Percentiles rank a stretch among this genome's conserved stretches.
Conservation (phyloP, 768 basidiomycete genomes). For the Chalciporus piperatus region DNA sequence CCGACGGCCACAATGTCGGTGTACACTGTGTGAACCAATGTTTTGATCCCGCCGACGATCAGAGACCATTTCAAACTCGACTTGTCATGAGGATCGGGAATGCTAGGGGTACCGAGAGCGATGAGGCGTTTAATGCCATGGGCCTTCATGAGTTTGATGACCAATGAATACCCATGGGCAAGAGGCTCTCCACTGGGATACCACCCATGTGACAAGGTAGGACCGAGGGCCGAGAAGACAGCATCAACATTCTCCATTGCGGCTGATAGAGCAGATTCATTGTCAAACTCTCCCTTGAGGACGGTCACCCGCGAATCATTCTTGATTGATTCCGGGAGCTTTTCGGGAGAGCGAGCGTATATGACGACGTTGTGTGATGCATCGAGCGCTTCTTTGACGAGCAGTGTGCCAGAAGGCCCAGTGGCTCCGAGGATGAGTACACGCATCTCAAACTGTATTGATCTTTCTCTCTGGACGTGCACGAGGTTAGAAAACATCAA, state of each 20-base stretch:
- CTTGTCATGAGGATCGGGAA: constrained; percentile 58
- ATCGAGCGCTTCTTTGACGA: constrained; percentile 54
- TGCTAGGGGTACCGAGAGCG: constrained; percentile 64
- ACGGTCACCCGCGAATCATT: constrained; percentile 45
- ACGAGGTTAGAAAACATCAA: too few species aligned
- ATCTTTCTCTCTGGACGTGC: background rate
- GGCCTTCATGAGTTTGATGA: constrained; percentile 57
- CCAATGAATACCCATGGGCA: constrained; percentile 52
- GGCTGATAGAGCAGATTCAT: constrained; percentile 45
- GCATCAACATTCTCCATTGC: constrained; percentile 59
- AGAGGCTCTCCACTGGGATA: constrained; percentile 53
- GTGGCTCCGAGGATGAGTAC: constrained; percentile 71
- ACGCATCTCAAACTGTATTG: constrained; percentile 35
- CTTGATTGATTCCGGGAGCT: constrained; percentile 51
- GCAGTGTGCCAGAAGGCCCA: constrained; percentile 54
- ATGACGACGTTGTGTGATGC: constrained; percentile 49
- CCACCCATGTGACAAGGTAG: constrained; percentile 36
- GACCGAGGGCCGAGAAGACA: constrained; percentile 68
- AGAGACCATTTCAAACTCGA: constrained; percentile 39
- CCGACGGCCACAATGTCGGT: constrained; percentile 67
- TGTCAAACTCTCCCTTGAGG: constrained; percentile 54
- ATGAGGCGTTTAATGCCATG: constrained; percentile 57
- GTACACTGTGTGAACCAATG: constrained; percentile 56
- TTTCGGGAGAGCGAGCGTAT: constrained; percentile 63
- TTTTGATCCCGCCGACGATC: constrained; percentile 37